Percentiles rank a stretch among this genome's conserved stretches.
Conservation (phyloP, 805 yeast species). For the Nakazawaea ambrosiae region DNA sequence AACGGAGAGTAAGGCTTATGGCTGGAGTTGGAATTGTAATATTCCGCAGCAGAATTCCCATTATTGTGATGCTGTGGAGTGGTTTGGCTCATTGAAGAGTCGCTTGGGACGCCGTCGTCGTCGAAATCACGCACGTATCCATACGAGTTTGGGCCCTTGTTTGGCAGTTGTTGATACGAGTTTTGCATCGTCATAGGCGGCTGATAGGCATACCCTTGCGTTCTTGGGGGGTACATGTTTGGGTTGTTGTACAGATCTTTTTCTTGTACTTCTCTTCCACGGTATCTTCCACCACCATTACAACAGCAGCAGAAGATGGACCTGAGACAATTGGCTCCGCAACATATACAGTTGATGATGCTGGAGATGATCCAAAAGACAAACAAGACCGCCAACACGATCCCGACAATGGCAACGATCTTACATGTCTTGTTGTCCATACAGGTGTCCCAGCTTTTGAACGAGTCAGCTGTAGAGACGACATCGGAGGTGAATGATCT, state of each 20-base stretch:
- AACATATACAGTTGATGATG: conserved; percentile 47
- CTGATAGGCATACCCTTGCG: conserved; percentile 13
- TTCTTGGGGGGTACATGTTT: conserved; percentile 21
- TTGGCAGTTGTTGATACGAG: neutral
- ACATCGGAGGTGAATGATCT: conserved; percentile 2
- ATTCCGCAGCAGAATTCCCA: conserved; percentile 3
- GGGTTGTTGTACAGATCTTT: conserved; percentile 21
- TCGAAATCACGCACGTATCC: conserved; percentile 6
- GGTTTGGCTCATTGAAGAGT: too few species aligned
- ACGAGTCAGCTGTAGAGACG: conserved; percentile 17
- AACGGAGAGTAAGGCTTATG: too few species aligned
- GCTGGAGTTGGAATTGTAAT: neutral
- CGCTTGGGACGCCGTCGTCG: conserved; percentile 1
- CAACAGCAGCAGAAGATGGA: conserved; percentile 48
- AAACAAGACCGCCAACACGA: conserved; percentile 48
- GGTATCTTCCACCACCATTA: conserved; percentile 17
- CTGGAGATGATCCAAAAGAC: conserved; percentile 50
- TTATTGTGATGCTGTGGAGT: neutral
- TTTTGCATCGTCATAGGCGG: conserved; percentile 6
- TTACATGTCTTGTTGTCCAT: conserved; percentile 75
- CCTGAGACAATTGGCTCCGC: conserved; percentile 47
- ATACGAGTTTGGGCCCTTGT: neutral
- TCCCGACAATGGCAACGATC: conserved; percentile 68
- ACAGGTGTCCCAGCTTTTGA: conserved; percentile 69
- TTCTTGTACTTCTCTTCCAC: conserved; percentile 2